Base-by-base conservation (phyloP, 495 filamentous ascomycete genomes). In the Rhypophila decipiens region DNA sequence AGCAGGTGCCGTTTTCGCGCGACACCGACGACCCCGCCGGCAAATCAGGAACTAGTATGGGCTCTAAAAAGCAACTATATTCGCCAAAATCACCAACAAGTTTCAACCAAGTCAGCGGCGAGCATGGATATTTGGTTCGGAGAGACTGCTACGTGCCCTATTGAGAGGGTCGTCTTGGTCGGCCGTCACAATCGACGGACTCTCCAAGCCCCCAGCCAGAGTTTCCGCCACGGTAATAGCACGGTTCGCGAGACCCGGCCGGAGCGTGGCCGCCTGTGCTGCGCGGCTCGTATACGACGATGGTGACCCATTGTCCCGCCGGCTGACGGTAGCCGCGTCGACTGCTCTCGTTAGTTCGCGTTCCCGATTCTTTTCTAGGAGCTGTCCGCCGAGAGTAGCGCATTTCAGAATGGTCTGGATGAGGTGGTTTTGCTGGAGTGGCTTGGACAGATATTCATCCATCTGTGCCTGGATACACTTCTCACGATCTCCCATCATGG, bases 371-470 rank as follows among this genome's bases (percentile, higher is more conserved):
- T 75, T 74, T 53, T 95, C 89, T 47, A 95, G 70, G 24, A 97
- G 76, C 36, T 86, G 87, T 11, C 90, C 90, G 51, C 93, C 91
- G 22, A 97, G 81, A 3, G 91, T 96, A 11, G 87, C 87, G 58
- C 87, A 91, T 65, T 97, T 96, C 53, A 99, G 74, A 46, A 99
- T 99, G 5, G 93, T 96, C 65, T 99, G 94, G 66, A 97, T 96
- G 69, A 99, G 84, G 61, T 95, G 88, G 64, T 95, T 96, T 63
- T 96, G 91, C 66, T 96, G 95, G 47, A 99, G 76, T 31, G 94
- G 94, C 66, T 99, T 99, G 34, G 91, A 96, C 49, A 99, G 74
- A 61, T 99, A 99, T 63, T 99, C 94, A 55, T 97, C 94, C 94
- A 97, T 97, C 70, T 96, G 88, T 12, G 90, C 91, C 61, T 94